Evolutionary conservation across 2,329 filamentous ascomycete genomes (phyloP).

Genomic region (Apiospora rasikravindrae): DNA sequence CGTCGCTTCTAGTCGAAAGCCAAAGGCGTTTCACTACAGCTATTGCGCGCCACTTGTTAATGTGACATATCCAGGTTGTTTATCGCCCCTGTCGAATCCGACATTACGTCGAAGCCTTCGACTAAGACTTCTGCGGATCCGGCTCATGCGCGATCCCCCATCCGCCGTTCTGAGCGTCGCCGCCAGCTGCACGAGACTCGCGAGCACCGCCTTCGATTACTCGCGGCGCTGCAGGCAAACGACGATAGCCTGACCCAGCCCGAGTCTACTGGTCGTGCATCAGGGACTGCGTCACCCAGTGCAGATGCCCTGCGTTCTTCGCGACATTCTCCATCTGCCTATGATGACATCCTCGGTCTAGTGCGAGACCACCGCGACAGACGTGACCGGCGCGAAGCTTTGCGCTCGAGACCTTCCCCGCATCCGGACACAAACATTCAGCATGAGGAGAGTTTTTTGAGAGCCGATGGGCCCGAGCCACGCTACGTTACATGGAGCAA

Average conservation of each 20-base stretch:
- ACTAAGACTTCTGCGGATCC: constrained; percentile 35
- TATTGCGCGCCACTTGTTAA: constrained; percentile 13
- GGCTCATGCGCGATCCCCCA: constrained; percentile 44
- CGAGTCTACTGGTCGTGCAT: not conserved
- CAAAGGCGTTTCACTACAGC: not conserved
- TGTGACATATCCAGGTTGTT: constrained; percentile 45
- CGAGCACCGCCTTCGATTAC: constrained; percentile 37
- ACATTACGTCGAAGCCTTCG: constrained; percentile 43
- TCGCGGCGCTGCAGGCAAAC: constrained; percentile 31
- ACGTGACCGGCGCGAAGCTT: not conserved
- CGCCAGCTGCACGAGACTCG: constrained; percentile 39
- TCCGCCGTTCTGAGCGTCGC: constrained; percentile 41
- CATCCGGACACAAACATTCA: constrained; percentile 2
- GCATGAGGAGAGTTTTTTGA: constrained; percentile 17
- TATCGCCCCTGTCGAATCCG: constrained; percentile 51
- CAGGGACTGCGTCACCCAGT: not conserved
- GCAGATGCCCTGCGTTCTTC: not conserved
- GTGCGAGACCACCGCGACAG: constrained; percentile 11
- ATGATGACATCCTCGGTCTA: constrained; percentile 10
- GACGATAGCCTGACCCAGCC: constrained; percentile 19
- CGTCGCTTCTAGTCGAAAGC: not conserved
- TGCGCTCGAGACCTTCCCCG: constrained; percentile 2
- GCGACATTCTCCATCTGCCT: not conserved
- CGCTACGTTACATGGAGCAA: constrained; percentile 16
- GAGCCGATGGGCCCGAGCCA: constrained; percentile 14